Evolutionary conservation across 495 filamentous ascomycete species (phyloP).

Genomic region (Immersiella caudata): DNA sequence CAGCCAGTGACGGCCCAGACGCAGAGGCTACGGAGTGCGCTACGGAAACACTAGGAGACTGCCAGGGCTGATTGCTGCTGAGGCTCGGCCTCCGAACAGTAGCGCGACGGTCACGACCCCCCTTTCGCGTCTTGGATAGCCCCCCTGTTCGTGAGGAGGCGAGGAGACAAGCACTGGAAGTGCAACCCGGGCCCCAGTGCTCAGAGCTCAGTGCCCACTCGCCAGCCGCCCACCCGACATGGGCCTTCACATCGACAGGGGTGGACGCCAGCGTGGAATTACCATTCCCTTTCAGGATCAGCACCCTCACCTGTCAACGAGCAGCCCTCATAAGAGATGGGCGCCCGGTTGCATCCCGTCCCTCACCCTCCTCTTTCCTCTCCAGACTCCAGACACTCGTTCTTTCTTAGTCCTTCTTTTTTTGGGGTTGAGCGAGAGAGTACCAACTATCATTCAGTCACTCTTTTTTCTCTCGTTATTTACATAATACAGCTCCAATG

Average conservation of each 20-base stretch:
- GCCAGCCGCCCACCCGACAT: background rate
- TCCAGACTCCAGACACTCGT: background rate
- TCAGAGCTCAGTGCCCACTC: no score
- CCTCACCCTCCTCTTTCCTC: background rate
- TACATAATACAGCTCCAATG: constrained; percentile 9
- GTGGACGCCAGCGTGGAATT: background rate
- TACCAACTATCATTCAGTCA: background rate
- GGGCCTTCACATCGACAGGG: background rate
- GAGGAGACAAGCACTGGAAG: background rate
- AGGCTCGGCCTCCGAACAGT: no score
- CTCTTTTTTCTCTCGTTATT: constrained; percentile 2
- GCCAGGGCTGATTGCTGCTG: no score
- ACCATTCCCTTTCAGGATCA: background rate
- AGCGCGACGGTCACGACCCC: no score
- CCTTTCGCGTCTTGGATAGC: no score
- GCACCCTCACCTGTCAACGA: background rate
- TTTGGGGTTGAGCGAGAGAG: background rate
- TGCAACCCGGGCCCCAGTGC: no score
- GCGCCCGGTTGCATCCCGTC: background rate
- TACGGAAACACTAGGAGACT: no score
- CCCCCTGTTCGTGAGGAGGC: background rate
- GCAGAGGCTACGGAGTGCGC: no score
- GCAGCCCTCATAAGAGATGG: constrained; percentile 4
- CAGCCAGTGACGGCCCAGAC: no score
- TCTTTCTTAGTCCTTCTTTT: constrained; percentile 8